Conservation (phyloP, 2,329 filamentous ascomycete genomes). For the Aspergillus floridensis region DNA sequence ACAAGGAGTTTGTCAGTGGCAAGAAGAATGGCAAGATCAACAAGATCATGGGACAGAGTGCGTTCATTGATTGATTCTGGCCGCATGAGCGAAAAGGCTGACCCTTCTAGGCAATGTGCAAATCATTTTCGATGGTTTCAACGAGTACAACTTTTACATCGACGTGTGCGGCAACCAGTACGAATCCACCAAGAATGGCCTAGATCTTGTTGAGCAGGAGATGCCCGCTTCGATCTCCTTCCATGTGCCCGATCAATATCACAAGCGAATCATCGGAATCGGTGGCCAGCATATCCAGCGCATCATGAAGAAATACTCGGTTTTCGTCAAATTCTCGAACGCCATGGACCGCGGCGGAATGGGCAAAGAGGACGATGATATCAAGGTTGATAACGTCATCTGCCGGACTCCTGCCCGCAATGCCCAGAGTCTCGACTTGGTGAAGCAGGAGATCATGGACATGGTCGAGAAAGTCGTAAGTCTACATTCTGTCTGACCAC, state of each 20-base stretch:
- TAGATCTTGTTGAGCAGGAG: conserved; percentile 93
- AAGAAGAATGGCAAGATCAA: conserved; percentile 99
- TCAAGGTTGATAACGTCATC: conserved; percentile 98
- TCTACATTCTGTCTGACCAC: conserved; percentile 23
- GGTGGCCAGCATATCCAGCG: conserved; percentile 97
- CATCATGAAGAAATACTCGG: conserved; percentile 99
- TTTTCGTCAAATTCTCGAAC: conserved; percentile 99
- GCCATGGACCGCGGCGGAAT: conserved; percentile 95
- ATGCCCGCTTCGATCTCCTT: conserved; percentile 99
- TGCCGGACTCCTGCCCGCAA: conserved; percentile 96
- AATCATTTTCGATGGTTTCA: conserved; percentile 98
- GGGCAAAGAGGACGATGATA: conserved; percentile 93
- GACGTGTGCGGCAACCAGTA: conserved; percentile 92
- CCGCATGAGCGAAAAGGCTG: conserved; percentile 19
- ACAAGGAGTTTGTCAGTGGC: conserved; percentile 98
- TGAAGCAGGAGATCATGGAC: conserved; percentile 98
- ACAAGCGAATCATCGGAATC: conserved; percentile 98
- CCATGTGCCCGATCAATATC: conserved; percentile 97
- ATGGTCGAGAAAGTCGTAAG: conserved; percentile 93
- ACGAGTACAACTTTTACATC: conserved; percentile 99
- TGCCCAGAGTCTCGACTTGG: conserved; percentile 90
- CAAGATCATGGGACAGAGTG: conserved; percentile 99
- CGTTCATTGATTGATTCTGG: conserved; percentile 24
- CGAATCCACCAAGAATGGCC: conserved; percentile 88
- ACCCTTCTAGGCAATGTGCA: conserved; percentile 72